Evolutionary conservation across 2,329 filamentous ascomycete genomes (phyloP).

Genomic region (Gaeumannomyces sp.): DNA sequence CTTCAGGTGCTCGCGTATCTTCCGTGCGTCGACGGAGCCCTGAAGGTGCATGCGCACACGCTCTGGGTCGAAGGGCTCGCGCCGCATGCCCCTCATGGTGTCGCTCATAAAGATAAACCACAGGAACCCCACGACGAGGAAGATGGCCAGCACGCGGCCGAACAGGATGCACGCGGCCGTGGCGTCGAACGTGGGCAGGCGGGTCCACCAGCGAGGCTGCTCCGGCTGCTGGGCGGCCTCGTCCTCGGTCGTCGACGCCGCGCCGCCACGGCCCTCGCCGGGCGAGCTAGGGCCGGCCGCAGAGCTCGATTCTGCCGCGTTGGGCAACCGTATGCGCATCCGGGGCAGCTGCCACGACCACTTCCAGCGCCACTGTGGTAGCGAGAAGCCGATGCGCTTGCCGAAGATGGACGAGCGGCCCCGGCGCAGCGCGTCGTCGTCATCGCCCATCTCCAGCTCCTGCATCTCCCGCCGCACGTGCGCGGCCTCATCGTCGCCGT

Average conservation of each 20-base stretch:
- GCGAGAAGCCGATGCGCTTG: constrained; percentile 47
- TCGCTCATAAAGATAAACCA: constrained; percentile 85
- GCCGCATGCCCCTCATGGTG: constrained; percentile 62
- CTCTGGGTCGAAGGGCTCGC: constrained; percentile 73
- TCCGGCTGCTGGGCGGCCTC: constrained; percentile 10
- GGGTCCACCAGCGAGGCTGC: constrained; percentile 17
- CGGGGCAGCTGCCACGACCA: constrained; percentile 47
- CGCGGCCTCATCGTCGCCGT: constrained; percentile 50
- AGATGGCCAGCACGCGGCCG: constrained; percentile 66
- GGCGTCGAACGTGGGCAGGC: constrained; percentile 33
- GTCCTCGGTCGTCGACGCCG: constrained; percentile 17
- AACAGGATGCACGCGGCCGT: constrained; percentile 53
- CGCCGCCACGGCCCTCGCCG: constrained; percentile 15
- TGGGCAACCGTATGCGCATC: constrained; percentile 39
- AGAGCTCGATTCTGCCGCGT: constrained; percentile 10
- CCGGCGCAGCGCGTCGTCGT: constrained; percentile 32
- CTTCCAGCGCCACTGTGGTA: constrained; percentile 49
- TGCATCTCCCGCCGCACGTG: constrained; percentile 76
- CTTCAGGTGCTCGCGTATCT: constrained; percentile 65
- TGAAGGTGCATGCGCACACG: constrained; percentile 72
- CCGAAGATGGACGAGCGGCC: constrained; percentile 41
- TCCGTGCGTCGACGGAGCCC: constrained; percentile 60
- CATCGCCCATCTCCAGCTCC: constrained; percentile 81
- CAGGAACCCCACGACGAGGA: constrained; percentile 69
- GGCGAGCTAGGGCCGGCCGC: constrained; percentile 27